Percentiles rank a stretch among this genome's conserved stretches.
phyloP scores from a whole-genome alignment of 2,329 filamentous ascomycete species.

The Hypoxylon sp. region DNA sequence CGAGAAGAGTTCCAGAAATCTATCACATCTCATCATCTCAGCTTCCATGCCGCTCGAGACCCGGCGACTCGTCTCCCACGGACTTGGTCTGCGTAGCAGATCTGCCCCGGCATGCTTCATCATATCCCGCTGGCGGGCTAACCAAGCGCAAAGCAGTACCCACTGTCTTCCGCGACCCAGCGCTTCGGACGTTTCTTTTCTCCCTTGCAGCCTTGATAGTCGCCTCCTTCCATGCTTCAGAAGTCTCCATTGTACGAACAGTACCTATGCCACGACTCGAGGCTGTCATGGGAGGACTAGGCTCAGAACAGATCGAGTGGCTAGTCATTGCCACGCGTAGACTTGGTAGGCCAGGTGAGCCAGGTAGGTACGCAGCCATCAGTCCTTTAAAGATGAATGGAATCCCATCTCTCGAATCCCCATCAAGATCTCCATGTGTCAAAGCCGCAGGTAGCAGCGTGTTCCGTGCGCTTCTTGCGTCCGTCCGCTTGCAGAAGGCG shows the following conservation, averaged over 20 bases:
- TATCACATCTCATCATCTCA: constrained; percentile 23
- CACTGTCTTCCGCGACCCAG: not conserved
- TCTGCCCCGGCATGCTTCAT: constrained; percentile 9
- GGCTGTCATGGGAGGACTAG: not conserved
- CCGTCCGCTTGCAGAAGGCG: constrained; percentile 11
- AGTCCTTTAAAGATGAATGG: not conserved
- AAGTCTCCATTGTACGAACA: not conserved
- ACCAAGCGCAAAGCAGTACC: constrained; percentile 1
- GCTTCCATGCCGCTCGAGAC: not conserved
- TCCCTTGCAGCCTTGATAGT: constrained; percentile 20
- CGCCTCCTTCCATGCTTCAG: not conserved
- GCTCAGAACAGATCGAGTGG: not conserved
- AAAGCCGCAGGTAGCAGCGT: constrained; percentile 12
- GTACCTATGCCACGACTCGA: not conserved
- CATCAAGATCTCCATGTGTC: constrained; percentile 9
- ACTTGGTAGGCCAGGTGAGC: not conserved
- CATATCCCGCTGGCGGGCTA: constrained; percentile 1
- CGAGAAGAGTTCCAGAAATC: constrained; percentile 8
- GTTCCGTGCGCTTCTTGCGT: constrained; percentile 13
- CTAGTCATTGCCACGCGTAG: not conserved
- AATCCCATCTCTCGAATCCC: constrained; percentile 1
- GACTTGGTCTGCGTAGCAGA: constrained; percentile 20
- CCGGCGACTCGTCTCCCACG: constrained; percentile 16
- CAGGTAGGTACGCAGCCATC: not conserved
- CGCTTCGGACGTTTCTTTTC: constrained; percentile 30